Conservation (phyloP, 495 filamentous ascomycete species). For the Tetracladium setigerum region DNA sequence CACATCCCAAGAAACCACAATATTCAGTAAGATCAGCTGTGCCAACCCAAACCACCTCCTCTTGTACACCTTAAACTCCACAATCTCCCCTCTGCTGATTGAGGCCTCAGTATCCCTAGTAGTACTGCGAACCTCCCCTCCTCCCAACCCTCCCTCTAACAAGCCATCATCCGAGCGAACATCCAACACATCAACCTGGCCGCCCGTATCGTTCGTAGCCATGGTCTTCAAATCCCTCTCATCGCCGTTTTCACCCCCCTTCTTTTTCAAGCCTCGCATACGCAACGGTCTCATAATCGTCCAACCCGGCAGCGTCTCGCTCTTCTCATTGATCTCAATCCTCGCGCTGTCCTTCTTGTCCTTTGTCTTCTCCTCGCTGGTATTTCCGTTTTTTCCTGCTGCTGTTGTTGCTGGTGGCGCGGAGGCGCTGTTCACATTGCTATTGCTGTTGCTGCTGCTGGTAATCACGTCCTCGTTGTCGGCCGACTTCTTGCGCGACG, state of each 20-base stretch:
- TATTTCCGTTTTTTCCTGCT: too few species aligned
- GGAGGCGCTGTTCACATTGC: too few species aligned
- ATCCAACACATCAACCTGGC: conserved; percentile 16
- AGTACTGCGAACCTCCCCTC: neutral
- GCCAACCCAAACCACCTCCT: conserved; percentile 81
- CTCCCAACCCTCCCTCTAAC: conserved; percentile 5
- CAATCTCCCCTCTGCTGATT: neutral
- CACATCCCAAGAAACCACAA: conserved; percentile 93
- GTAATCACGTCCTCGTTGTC: too few species aligned
- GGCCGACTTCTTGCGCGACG: too few species aligned
- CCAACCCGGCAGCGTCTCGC: conserved; percentile 15
- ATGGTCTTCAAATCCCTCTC: conserved; percentile 8
- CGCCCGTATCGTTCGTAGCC: conserved; percentile 7
- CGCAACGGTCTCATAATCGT: conserved; percentile 19
- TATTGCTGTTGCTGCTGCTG: too few species aligned
- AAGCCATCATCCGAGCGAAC: conserved; percentile 19
- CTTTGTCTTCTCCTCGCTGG: neutral
- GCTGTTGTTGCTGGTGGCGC: too few species aligned
- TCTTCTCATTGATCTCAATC: conserved; percentile 1
- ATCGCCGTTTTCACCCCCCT: conserved; percentile 4
- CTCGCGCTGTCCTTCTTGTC: neutral
- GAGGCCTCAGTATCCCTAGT: neutral
- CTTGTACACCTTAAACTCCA: conserved; percentile 71
- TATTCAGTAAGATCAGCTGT: conserved; percentile 81
- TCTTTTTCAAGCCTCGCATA: conserved; percentile 6